phyloP scores from a whole-genome alignment of 1,284 basidiomycete genomes.

The Pisolithus thermaeus region DNA sequence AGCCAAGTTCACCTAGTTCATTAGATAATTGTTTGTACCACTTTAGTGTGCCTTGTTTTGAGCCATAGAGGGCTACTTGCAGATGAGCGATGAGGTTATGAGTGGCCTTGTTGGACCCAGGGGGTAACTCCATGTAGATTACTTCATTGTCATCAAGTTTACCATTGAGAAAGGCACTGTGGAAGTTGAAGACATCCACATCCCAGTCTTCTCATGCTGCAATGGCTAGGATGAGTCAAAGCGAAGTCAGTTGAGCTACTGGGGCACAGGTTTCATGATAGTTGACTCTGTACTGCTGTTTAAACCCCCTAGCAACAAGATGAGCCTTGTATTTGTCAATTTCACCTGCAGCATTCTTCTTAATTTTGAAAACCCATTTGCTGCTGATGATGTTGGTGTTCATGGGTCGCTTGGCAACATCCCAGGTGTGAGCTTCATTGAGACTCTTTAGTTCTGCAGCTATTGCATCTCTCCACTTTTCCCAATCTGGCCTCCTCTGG shows the following conservation, averaged over 20 bases:
- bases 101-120: background rate
- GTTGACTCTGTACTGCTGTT: background rate
- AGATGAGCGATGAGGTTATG: background rate
- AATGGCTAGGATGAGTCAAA: background rate
- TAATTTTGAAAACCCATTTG: conserved; percentile 6
- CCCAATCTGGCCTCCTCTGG: background rate
- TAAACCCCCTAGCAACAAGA: background rate
- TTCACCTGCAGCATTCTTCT: conserved; percentile 19
- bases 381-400: conserved; percentile 8
- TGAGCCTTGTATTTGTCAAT: background rate
- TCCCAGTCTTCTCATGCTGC: conserved; percentile 4
- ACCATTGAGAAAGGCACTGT: conserved; percentile 3
- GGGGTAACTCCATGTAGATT: conserved; percentile 6
- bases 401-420: background rate
- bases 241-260: background rate
- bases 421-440: conserved; percentile 2
- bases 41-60: conserved; percentile 4
- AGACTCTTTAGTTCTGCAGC: conserved; percentile 1
- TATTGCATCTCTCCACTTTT: conserved; percentile 7
- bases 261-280: background rate
- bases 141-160: background rate
- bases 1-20: too few relatives aligned
- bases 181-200: conserved; percentile 5
- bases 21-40: background rate
- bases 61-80: conserved; percentile 3